Conservation (phyloP, 495 filamentous ascomycete genomes). For the Glonium stellatum region DNA sequence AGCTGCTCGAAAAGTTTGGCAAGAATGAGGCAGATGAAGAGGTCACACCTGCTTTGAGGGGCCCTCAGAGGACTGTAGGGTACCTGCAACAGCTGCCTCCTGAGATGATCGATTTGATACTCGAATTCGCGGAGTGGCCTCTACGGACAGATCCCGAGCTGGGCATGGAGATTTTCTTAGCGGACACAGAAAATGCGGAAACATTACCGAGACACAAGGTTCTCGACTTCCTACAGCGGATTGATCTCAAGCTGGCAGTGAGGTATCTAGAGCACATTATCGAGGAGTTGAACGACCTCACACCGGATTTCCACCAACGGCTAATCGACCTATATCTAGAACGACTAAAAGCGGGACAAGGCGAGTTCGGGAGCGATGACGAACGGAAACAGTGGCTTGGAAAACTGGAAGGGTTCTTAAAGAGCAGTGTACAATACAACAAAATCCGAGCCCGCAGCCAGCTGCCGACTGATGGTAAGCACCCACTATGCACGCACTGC, state of each 20-base stretch:
- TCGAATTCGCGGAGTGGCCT: slow-evolving; percentile 90
- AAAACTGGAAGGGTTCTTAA: slow-evolving; percentile 67
- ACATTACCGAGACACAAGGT: slow-evolving; percentile 72
- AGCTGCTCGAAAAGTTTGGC: slow-evolving; percentile 76
- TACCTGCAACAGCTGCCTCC: slow-evolving; percentile 86
- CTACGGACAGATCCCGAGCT: slow-evolving; percentile 60
- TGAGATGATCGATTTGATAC: slow-evolving; percentile 80
- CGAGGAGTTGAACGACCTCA: slow-evolving; percentile 73
- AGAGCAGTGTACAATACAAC: slow-evolving; percentile 70
- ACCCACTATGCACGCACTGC: slow-evolving; percentile 24
- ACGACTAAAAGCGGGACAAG: slow-evolving; percentile 42
- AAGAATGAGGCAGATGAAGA: slow-evolving; percentile 58
- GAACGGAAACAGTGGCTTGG: slow-evolving; percentile 51
- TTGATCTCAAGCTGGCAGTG: slow-evolving; percentile 65
- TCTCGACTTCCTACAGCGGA: slow-evolving; percentile 60
- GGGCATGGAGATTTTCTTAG: slow-evolving; percentile 93
- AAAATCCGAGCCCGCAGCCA: slow-evolving; percentile 64
- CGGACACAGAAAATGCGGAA: slow-evolving; percentile 92
- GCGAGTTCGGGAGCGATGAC: slow-evolving; percentile 42
- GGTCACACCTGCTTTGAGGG: slow-evolving; percentile 62
- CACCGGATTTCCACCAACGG: slow-evolving; percentile 77
- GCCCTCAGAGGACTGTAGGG: slow-evolving; percentile 74
- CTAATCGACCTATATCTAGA: slow-evolving; percentile 71
- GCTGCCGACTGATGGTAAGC: slow-evolving; percentile 71
- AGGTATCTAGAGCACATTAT: slow-evolving; percentile 90